These are phyloP conservation scores for Exophiala calicioides DNA, from an alignment of 2,329 filamentous ascomycete species.

Conservation along the genomic window DNA sequence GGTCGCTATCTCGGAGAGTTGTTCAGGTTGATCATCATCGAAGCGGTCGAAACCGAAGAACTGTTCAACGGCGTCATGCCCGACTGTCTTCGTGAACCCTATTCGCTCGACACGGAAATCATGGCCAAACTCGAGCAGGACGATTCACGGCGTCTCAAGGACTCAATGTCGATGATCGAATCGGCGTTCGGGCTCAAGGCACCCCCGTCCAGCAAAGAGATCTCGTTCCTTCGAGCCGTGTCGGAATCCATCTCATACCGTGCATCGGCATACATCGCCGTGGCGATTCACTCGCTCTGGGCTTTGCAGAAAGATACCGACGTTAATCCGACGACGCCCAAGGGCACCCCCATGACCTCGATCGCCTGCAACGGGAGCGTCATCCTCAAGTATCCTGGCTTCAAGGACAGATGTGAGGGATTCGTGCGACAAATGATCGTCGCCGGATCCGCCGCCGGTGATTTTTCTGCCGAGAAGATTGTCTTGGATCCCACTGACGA, in stretches of 20 bases:
- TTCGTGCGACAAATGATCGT: conserved; percentile 46
- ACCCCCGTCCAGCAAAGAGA: conserved; percentile 50
- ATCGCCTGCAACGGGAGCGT: conserved; percentile 57
- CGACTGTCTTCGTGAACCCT: conserved; percentile 56
- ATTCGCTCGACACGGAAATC: conserved; percentile 61
- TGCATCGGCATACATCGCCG: conserved; percentile 63
- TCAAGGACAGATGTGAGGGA: conserved; percentile 46
- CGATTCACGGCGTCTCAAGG: conserved; percentile 39
- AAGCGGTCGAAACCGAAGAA: conserved; percentile 57
- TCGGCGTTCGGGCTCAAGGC: conserved; percentile 53
- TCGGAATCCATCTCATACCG: conserved; percentile 58
- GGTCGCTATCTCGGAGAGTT: conserved; percentile 66
- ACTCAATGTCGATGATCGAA: conserved; percentile 50
- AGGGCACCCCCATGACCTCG: conserved; percentile 36
- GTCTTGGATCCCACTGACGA: conserved; percentile 46
- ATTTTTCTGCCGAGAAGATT: conserved; percentile 33
- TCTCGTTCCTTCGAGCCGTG: conserved; percentile 57
- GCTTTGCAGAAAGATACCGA: conserved; percentile 55
- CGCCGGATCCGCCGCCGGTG: conserved; percentile 30
- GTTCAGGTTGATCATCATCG: conserved; percentile 60
- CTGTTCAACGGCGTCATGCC: conserved; percentile 61
- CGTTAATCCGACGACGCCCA: conserved; percentile 31
- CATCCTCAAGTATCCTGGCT: conserved; percentile 54
- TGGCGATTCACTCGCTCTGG: conserved; percentile 64
- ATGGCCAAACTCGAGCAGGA: conserved; percentile 59